Evolutionary conservation across 169 alveolate species (phyloP).

Genomic region (Cryptosporidium andersoni): DNA sequence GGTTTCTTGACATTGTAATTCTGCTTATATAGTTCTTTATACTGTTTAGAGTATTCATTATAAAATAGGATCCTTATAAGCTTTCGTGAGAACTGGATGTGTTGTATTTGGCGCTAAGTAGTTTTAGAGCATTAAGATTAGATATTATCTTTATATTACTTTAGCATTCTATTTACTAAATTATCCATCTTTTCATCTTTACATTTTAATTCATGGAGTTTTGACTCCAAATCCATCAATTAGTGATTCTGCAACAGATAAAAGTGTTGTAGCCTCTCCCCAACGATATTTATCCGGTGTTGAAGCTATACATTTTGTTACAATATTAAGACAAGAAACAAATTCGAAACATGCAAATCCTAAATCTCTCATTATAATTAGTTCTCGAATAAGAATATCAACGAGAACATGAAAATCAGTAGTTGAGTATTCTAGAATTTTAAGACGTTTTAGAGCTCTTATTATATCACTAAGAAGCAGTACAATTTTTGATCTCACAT

Average conservation of each 20-base stretch:
- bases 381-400: constrained; percentile 60
- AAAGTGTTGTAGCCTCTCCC: constrained; percentile 66
- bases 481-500: constrained; percentile 11
- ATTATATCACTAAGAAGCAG: constrained; percentile 36
- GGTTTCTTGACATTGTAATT: too few species aligned
- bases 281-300: constrained; percentile 62
- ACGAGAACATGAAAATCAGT: constrained; percentile 60
- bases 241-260: constrained; percentile 60
- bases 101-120: too few species aligned
- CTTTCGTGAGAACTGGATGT: too few species aligned
- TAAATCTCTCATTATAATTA: constrained; percentile 63
- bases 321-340: constrained; percentile 66
- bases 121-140: too few species aligned
- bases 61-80: too few species aligned
- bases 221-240: constrained; percentile 62
- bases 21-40: too few species aligned
- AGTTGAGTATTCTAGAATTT: constrained; percentile 11
- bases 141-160: too few species aligned
- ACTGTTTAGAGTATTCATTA: too few species aligned
- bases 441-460: constrained; percentile 22
- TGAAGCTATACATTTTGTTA: constrained; percentile 53
- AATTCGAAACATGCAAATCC: constrained; percentile 60
- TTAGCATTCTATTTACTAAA: too few species aligned
- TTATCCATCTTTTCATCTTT: background rate
- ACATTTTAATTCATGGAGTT: background rate